phyloP scores from a whole-genome alignment of 2,329 filamentous ascomycete genomes.

The Hortaea werneckii region DNA sequence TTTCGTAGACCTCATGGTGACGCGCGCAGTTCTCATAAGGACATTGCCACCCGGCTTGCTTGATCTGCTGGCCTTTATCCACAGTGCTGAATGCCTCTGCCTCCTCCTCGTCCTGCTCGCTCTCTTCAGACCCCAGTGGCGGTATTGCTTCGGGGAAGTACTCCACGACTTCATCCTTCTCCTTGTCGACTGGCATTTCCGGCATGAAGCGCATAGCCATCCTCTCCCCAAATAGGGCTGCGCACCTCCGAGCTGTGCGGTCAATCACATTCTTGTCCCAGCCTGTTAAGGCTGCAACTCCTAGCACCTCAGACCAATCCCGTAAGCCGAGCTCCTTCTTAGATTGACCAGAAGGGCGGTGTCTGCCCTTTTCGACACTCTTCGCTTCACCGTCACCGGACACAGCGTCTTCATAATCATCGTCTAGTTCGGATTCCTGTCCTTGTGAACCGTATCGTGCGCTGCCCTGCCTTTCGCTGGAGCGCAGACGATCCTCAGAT shows the following conservation, averaged over 20 bases:
- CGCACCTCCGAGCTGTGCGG: slow-evolving; percentile 63
- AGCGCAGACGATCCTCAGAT: no score
- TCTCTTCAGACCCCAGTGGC: slow-evolving; percentile 14
- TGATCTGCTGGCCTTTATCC: not conserved
- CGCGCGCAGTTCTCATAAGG: slow-evolving; percentile 19
- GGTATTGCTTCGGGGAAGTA: slow-evolving; percentile 25
- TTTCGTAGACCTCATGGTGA: slow-evolving; percentile 14
- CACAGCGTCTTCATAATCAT: no score
- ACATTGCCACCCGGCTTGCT: slow-evolving; percentile 8
- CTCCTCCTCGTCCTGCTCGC: not conserved
- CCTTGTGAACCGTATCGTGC: no score
- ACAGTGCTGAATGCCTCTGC: not conserved
- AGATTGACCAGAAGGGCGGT: not conserved
- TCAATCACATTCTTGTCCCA: slow-evolving; percentile 57
- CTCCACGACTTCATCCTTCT: slow-evolving; percentile 22
- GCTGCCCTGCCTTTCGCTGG: no score
- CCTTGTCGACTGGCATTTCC: slow-evolving; percentile 6
- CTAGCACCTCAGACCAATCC: slow-evolving; percentile 80
- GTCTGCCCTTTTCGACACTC: no score
- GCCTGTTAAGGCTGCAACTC: slow-evolving; percentile 63
- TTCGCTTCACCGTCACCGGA: no score
- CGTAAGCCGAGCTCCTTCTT: slow-evolving; percentile 38
- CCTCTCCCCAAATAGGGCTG: slow-evolving; percentile 60
- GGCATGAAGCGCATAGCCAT: slow-evolving; percentile 47
- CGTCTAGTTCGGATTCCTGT: no score